Percentiles rank a stretch among this genome's conserved stretches.
phyloP scores from a whole-genome alignment of 495 filamentous ascomycete species.

The Penicillium cosmopolitanum region DNA sequence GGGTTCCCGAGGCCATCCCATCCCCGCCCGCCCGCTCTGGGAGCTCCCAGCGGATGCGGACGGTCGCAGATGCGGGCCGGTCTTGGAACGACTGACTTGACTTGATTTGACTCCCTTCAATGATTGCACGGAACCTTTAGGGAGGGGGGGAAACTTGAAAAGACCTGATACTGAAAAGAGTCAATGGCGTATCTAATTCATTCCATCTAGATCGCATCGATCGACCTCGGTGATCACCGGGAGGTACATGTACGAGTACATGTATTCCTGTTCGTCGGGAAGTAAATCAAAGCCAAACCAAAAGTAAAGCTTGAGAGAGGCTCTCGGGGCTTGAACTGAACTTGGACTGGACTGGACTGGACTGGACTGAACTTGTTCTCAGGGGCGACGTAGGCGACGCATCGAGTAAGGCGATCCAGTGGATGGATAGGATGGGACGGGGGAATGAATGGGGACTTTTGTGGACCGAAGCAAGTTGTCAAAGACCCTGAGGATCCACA shows the following conservation, averaged over 20 bases:
- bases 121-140: too few relatives aligned
- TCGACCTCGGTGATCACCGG: conserved; percentile 22
- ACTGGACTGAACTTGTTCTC: neutral
- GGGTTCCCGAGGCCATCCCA: too few relatives aligned
- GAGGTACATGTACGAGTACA: too few relatives aligned
- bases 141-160: too few relatives aligned
- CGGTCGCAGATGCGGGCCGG: neutral
- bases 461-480: neutral
- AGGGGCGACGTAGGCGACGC: conserved; percentile 4
- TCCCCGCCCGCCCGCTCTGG: conserved; percentile 2
- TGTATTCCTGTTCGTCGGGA: conserved; percentile 13
- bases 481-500: neutral
- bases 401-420: conserved; percentile 1
- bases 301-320: neutral
- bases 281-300: conserved; percentile 8
- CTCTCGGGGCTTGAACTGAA: neutral
- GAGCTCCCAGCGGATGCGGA: conserved; percentile 3
- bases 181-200: neutral
- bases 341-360: neutral
- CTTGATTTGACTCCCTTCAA: too few relatives aligned
- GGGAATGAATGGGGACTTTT: neutral
- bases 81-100: too few relatives aligned
- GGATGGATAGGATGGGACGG: neutral
- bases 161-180: neutral
- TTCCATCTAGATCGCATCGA: conserved; percentile 16